These are phyloP conservation scores for Podaxis sp. DNA, from an alignment of 768 basidiomycete genomes.

Conservation along the genomic window DNA sequence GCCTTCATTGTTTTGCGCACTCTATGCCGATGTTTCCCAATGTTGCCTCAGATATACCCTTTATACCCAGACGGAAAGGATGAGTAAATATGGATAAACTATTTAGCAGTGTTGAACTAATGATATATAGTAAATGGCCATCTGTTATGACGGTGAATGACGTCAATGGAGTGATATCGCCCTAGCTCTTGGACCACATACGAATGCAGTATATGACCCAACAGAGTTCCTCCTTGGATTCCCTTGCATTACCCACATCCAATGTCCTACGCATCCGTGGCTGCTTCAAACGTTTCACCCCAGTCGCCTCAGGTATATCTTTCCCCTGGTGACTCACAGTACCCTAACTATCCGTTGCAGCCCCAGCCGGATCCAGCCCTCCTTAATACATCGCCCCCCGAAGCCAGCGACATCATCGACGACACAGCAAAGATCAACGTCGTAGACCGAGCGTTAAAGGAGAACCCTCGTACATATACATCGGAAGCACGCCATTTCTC, in stretches of 20 bases:
- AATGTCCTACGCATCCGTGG: constrained; percentile 77
- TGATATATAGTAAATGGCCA: neutral
- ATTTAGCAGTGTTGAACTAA: constrained; percentile 8
- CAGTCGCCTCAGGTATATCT: neutral
- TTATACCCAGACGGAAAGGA: constrained; percentile 23
- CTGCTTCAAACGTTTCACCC: constrained; percentile 56
- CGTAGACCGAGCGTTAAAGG: constrained; percentile 48
- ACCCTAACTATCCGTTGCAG: constrained; percentile 32
- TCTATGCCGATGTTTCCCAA: neutral
- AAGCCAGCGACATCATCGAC: constrained; percentile 38
- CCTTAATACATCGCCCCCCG: constrained; percentile 47
- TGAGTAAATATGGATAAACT: constrained; percentile 11
- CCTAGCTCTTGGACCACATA: neutral
- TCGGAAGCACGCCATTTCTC: constrained; percentile 18
- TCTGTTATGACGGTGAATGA: neutral
- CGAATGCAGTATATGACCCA: too few relatives aligned
- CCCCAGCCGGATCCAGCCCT: constrained; percentile 67
- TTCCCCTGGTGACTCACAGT: too few relatives aligned
- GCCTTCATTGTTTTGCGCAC: constrained; percentile 16
- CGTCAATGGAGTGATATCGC: neutral
- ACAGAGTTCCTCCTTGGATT: too few relatives aligned
- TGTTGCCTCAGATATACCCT: constrained; percentile 14
- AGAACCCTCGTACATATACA: constrained; percentile 39
- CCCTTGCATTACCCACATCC: neutral
- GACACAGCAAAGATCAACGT: constrained; percentile 55